Evolutionary conservation across 495 filamentous ascomycete species (phyloP).

Genomic region (Penicillium psychrofluorescens): DNA sequence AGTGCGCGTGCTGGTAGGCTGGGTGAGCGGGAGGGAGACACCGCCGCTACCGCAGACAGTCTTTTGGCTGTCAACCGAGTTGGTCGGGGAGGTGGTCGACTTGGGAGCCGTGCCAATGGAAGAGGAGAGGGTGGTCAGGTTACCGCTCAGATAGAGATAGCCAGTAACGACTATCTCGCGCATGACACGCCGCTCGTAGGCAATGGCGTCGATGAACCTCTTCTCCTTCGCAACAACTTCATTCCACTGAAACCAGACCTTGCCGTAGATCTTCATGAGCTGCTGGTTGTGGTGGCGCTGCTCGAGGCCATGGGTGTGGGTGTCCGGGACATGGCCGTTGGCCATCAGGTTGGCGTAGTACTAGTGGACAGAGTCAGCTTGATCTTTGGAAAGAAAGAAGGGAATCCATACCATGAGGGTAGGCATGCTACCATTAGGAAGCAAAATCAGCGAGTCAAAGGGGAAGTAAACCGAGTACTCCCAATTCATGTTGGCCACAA

Average conservation of each 20-base stretch:
- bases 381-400: not conserved
- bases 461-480: constrained; percentile 14
- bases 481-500: constrained; percentile 6
- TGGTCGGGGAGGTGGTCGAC: not conserved
- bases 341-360: constrained; percentile 3
- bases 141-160: not conserved
- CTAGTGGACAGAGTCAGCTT: constrained; percentile 1
- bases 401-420: constrained; percentile 1
- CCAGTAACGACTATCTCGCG: constrained; percentile 4
- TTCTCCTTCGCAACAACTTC: not conserved
- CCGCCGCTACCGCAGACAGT: not conserved
- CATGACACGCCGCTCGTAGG: constrained; percentile 3
- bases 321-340: not conserved
- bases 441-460: constrained; percentile 13
- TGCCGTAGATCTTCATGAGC: not conserved
- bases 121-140: not conserved
- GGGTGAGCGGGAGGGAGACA: too few species aligned
- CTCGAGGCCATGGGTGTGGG: not conserved
- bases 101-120: constrained; percentile 1
- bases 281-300: not conserved
- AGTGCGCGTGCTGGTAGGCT: too few species aligned
- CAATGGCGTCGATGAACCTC: not conserved
- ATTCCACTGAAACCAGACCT: constrained; percentile 2
- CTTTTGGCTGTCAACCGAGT: constrained; percentile 5
- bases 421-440: not conserved